These are phyloP conservation scores for Mucor saturninus DNA, from an alignment of 371 early-diverging fungal species.

Conservation along the genomic window DNA sequence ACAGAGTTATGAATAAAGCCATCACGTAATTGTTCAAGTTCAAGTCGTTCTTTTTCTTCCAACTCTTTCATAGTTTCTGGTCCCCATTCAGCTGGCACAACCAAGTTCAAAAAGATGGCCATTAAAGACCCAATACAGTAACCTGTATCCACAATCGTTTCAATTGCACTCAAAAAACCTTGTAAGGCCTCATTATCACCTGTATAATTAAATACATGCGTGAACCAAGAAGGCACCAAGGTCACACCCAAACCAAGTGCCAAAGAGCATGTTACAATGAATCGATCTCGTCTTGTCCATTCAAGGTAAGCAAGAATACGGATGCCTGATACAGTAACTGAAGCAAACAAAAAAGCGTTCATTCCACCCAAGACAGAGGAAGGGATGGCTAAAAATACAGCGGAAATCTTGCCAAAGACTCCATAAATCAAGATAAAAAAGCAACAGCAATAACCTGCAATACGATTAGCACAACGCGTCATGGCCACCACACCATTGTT, in stretches of 20 bases:
- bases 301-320: slow-evolving; percentile 64
- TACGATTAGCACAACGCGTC: slow-evolving; percentile 65
- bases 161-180: slow-evolving; percentile 60
- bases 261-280: slow-evolving; percentile 57
- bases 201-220: slow-evolving; percentile 58
- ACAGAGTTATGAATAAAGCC: slow-evolving; percentile 35
- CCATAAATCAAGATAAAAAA: slow-evolving; percentile 63
- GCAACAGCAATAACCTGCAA: slow-evolving; percentile 68
- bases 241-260: slow-evolving; percentile 63
- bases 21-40: slow-evolving; percentile 44
- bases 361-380: slow-evolving; percentile 63
- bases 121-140: slow-evolving; percentile 60
- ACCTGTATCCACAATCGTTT: slow-evolving; percentile 61
- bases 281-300: slow-evolving; percentile 71
- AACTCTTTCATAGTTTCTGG: slow-evolving; percentile 39
- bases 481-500: slow-evolving; percentile 69
- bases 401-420: slow-evolving; percentile 67
- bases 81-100: slow-evolving; percentile 53
- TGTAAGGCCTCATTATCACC: slow-evolving; percentile 53
- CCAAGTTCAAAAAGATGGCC: slow-evolving; percentile 57
- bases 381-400: slow-evolving; percentile 62
- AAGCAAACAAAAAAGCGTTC: slow-evolving; percentile 67
- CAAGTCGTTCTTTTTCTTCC: slow-evolving; percentile 32
- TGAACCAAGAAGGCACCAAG: slow-evolving; percentile 60
- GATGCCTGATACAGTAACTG: slow-evolving; percentile 67